Evolutionary conservation across 257 asterid genomes (phyloP), one percentile per base, ranked within the genome.

Genomic region (Penstemon eatonii): DNA sequence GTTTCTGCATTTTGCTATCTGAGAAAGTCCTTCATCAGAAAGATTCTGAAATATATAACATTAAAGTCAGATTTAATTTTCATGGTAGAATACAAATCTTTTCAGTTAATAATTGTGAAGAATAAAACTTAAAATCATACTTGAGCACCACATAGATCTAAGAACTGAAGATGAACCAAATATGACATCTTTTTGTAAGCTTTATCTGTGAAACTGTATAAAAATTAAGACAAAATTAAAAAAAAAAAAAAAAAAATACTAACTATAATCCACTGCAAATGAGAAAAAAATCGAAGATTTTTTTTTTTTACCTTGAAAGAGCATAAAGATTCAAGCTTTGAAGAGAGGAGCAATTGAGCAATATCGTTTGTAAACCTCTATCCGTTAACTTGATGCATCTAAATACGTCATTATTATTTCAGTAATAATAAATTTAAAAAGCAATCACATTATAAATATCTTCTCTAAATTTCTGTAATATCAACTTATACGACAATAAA

Each of bases 81-180:
- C 54, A 56, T 0, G 42, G n/a, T 45, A 40, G 63, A 55, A 52
- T 46, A 18, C 56, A 49, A 49, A 60, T 51, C 6, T 50, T n/a
- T 68, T 60, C 53, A 57, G 59, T 40, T 46, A 15, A 60, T 52
- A 60, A n/a, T 6, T 69, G 8, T 43, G 38, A 33, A 51, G 19
- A 72, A 2, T 8, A 13, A 62, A 55, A 43, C 5, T 56, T 37
- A 37, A 40, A 55, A 69, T 44, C 74, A 72, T 80, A 93, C 99
- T 97, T 93, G 99, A 70, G 97, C 96, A 71, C 99, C 99, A 81
- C 99, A 93, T 57, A 90, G 96, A 79, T 90, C 97, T 65, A 93
- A 73, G 72, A 81, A 84, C 53, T 58, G 84, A 41, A 93, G 99
- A 76, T 78, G 82, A 45, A 36, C 67, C 83, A 87, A 76, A 65